Evolutionary conservation across 2,329 filamentous ascomycete species (phyloP), one percentile per base, ranked within the genome.

Genomic region (Sporothrix mexicana): DNA sequence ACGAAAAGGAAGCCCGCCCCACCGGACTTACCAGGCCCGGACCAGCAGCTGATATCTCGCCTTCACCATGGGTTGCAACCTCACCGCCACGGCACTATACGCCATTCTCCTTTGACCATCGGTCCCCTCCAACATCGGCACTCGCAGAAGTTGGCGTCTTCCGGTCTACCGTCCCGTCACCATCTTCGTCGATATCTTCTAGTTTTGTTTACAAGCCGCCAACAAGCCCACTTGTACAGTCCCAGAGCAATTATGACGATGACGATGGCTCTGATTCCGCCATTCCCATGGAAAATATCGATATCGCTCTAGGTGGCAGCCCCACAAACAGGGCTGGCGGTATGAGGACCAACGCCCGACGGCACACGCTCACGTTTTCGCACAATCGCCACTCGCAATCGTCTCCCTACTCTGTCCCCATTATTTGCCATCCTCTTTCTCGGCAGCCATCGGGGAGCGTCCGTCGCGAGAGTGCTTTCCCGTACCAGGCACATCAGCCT

Each of bases 201-300:
- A 94, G 90, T 77, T 98, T 97, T 80, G 87, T 92, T 45, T 92
- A 97, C 74, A 92, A 95, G 81, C 89, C 93, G 2, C 95, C 96
- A 0, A 98, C 96, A 1, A 98, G 95, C 78, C 96, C 96, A 15
- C 85, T 99, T 12, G 95, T 97, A 0, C 91, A 98, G 78, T 94
- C 94, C 57, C 90, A 94, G 78, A 97, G 91, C 82, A 96, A 95
- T 76, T 91, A 93, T 7, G 93, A 96, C 76, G 62, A 74, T 17
- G 73, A 69, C 0, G 66, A 70, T 7, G 69, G 47, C 45, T 23
- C 45, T 12, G 71, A 69, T 20, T 30, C 68, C n/a, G 51, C n/a
- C 66, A 25, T 87, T 75, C 84, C 84, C 23, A 80, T 86, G 71
- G 84, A 87, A 72, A 81, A 82, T 57, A 84, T 88, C 70, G 84